Conservation (phyloP, 176 grass and related monocot genomes). For the Oryza glumipatula region DNA sequence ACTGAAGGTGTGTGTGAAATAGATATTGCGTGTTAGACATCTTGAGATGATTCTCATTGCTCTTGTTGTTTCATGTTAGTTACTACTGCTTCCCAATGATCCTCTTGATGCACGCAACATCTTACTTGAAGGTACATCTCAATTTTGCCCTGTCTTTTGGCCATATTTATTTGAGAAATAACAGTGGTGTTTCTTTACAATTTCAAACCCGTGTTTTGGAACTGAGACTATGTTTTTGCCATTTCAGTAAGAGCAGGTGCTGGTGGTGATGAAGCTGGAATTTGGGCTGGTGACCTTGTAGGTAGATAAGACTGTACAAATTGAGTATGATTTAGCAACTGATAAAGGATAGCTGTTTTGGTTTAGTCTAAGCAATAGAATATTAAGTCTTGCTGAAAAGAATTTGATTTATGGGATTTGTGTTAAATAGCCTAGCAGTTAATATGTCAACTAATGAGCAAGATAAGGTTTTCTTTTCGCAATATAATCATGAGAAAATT, state of each 20-base stretch:
- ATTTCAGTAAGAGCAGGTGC: constrained; percentile 94
- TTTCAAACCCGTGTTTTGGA: constrained; percentile 3
- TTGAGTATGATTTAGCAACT: constrained; percentile 39
- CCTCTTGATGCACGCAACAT: constrained; percentile 95
- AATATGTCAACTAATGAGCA: constrained; percentile 10
- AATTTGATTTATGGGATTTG: background rate
- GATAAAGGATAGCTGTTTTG: constrained; percentile 7
- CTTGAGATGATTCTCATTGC: constrained; percentile 20
- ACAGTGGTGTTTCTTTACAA: background rate
- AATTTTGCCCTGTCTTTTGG: constrained; percentile 4
- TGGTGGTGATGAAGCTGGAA: constrained; percentile 93
- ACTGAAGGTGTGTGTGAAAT: constrained; percentile 61
- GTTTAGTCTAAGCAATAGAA: constrained; percentile 24
- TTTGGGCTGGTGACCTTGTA: constrained; percentile 99
- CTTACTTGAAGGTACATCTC: constrained; percentile 85
- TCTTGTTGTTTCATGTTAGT: constrained; percentile 48
- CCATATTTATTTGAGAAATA: background rate
- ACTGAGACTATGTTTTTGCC: constrained; percentile 29
- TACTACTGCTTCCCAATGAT: constrained; percentile 83
- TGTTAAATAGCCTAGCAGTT: background rate
- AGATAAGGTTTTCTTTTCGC: constrained; percentile 24
- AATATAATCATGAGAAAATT: background rate
- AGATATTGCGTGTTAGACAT: constrained; percentile 7
- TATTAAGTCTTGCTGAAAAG: constrained; percentile 8
- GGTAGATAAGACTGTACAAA: constrained; percentile 72